Base-by-base conservation (phyloP, 2,329 filamentous ascomycete species). In the Ampelomyces quisqualis region DNA sequence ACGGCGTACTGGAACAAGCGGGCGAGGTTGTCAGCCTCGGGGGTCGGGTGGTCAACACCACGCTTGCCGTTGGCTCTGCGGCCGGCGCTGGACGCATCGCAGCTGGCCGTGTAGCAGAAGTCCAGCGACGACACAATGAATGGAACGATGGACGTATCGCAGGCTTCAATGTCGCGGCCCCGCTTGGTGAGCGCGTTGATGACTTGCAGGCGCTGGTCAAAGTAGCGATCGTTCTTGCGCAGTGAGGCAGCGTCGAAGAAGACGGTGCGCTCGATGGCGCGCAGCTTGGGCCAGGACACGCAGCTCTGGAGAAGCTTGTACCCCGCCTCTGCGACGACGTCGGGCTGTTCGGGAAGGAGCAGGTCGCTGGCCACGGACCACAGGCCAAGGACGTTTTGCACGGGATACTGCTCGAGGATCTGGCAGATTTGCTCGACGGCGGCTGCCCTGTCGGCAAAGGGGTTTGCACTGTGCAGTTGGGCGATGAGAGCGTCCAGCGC, bases 1-100 rank as follows among this genome's bases (percentile, higher is more conserved):
- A 78, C 76, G 38, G 85, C 74, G 51, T 83, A 86, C 9, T 72
- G 67, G 57, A 89, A 88, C 2, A 89, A 68, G 33, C 79, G 76
- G 2, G 77, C 70, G 38, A 90, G 43, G 26, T 62, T 61, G 15
- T 58, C 54, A 7, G 57, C 51, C 34, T 70, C 65, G 27, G 49
- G 52, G 11, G 52, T 32, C 4, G 54, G 51, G 6, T 49, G 49
- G 13, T 52, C 50, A 11, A 43, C 42, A 14, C 41, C 55, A 23
- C 56, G 60, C 40, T 64, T 64, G 33, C 53, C 56, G 43, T 38
- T 50, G n/a, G 44, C 35, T 24, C 61, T 67, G 2, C 55, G 52
- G 18, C 38, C 53, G 7, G 45, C 32, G 7, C 56, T 57, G 38
- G 53, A 49, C 7, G 53, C 59, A 27, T 64, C 56, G n/a, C 49